Evolutionary conservation across 495 filamentous ascomycete species (phyloP).

Genomic region (Tetracladium marchalianum): DNA sequence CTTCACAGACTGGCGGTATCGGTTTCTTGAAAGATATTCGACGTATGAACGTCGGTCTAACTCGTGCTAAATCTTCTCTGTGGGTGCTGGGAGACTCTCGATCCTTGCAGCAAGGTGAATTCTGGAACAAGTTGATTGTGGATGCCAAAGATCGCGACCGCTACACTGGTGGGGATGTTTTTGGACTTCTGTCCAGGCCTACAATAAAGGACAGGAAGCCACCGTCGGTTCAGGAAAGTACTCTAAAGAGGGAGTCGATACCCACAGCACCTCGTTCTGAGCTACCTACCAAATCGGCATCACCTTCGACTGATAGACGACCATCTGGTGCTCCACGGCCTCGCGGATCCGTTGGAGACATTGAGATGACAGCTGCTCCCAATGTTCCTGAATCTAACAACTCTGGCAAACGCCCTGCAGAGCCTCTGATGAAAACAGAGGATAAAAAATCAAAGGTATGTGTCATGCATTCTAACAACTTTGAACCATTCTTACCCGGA

Average conservation of each 20-base stretch:
- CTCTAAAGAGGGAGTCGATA: neutral
- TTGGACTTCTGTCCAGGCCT: constrained; percentile 31
- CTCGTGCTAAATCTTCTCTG: constrained; percentile 87
- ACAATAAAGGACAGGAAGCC: constrained; percentile 18
- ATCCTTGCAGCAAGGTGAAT: constrained; percentile 75
- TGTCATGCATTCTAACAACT: neutral
- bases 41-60: constrained; percentile 98
- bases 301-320: no score
- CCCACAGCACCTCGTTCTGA: no score
- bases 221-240: constrained; percentile 2
- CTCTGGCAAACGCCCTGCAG: neutral
- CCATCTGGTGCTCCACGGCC: no score
- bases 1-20: constrained; percentile 77
- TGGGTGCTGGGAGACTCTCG: constrained; percentile 92
- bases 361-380: neutral
- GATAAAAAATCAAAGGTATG: neutral
- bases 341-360: neutral
- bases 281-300: no score
- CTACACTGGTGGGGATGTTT: constrained; percentile 64
- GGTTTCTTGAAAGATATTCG: constrained; percentile 97
- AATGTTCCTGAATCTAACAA: neutral
- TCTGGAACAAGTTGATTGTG: constrained; percentile 75
- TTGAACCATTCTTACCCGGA: neutral
- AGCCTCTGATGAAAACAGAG: neutral
- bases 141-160: constrained; percentile 64